A percentile compares a stretch with the other conserved stretches of the same genome.
Conservation (phyloP, 2,329 filamentous ascomycete genomes). For the Aureobasidium sp. region DNA sequence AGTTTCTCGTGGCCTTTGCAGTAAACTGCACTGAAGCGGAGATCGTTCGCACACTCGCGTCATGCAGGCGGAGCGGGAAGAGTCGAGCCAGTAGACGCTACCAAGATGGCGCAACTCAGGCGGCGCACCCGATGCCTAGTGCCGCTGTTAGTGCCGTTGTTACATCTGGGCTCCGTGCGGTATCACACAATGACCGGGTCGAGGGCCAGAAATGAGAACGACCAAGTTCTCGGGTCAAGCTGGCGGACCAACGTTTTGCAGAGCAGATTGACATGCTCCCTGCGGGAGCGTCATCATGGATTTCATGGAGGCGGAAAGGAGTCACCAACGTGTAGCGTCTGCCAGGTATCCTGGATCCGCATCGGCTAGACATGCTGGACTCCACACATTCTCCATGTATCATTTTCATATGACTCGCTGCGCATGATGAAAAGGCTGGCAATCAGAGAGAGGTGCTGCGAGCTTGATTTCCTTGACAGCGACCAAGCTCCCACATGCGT, state of each 20-base stretch:
- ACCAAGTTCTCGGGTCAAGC: conserved; percentile 14
- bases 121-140: conserved; percentile 14
- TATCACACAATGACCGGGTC: conserved; percentile 16
- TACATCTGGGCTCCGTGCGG: conserved; percentile 13
- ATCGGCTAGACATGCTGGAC: conserved; percentile 12
- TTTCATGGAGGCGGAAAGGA: conserved; percentile 10
- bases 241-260: conserved; percentile 15
- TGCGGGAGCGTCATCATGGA: conserved; percentile 14
- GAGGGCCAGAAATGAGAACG: conserved; percentile 14
- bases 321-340: conserved; percentile 7
- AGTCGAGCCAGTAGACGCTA: conserved; percentile 14
- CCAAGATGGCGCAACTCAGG: conserved; percentile 15
- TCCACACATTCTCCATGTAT: conserved; percentile 12
- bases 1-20: conserved; percentile 16
- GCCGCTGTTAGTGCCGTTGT: conserved; percentile 7
- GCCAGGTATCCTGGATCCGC: not conserved
- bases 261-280: conserved; percentile 12
- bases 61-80: conserved; percentile 13
- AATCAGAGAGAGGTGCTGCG: not conserved
- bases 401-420: conserved; percentile 9
- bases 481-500: conserved; percentile 2
- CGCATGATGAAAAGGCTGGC: conserved; percentile 2
- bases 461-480: conserved; percentile 11
- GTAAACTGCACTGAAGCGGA: conserved; percentile 12
- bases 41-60: conserved; percentile 17